A percentile compares a stretch with the other conserved stretches of the same genome.
These are phyloP conservation scores for Cucumis hystrix DNA, from an alignment of 306 rosid genomes.

Conservation along the genomic window DNA sequence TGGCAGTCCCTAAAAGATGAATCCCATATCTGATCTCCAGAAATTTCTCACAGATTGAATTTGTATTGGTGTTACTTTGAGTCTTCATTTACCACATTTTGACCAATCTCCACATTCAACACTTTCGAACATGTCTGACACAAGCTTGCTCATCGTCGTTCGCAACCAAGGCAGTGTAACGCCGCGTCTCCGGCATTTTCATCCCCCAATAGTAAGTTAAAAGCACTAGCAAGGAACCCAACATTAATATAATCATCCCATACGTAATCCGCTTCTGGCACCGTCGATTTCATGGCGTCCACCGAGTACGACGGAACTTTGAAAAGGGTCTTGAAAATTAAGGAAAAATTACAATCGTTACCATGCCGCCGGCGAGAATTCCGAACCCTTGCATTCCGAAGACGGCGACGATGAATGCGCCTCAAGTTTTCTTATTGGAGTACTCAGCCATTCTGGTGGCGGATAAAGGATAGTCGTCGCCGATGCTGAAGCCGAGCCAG, in stretches of 20 bases:
- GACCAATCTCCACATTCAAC: conserved; percentile 14
- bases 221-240: conserved; percentile 46
- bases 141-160: conserved; percentile 30
- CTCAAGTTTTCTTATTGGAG: conserved; percentile 40
- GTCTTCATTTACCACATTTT: background rate
- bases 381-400: conserved; percentile 66
- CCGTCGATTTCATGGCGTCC: conserved; percentile 19
- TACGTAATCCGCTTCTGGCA: conserved; percentile 39
- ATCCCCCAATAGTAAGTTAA: conserved; percentile 39
- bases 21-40: conserved; percentile 22
- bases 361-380: conserved; percentile 39
- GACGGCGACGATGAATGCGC: conserved; percentile 16
- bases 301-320: conserved; percentile 15
- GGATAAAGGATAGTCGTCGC: conserved; percentile 53
- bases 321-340: conserved; percentile 6
- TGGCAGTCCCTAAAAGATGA: conserved; percentile 47
- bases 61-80: background rate
- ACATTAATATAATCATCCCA: conserved; percentile 57
- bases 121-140: conserved; percentile 45
- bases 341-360: conserved; percentile 34
- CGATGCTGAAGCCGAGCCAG: conserved; percentile 41
- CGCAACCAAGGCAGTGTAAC: conserved; percentile 57
- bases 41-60: conserved; percentile 28
- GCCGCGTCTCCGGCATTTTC: conserved; percentile 56
- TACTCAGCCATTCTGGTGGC: conserved; percentile 69